phyloP scores from a whole-genome alignment of 1,284 basidiomycete species.

The Irpex rosettiformis region DNA sequence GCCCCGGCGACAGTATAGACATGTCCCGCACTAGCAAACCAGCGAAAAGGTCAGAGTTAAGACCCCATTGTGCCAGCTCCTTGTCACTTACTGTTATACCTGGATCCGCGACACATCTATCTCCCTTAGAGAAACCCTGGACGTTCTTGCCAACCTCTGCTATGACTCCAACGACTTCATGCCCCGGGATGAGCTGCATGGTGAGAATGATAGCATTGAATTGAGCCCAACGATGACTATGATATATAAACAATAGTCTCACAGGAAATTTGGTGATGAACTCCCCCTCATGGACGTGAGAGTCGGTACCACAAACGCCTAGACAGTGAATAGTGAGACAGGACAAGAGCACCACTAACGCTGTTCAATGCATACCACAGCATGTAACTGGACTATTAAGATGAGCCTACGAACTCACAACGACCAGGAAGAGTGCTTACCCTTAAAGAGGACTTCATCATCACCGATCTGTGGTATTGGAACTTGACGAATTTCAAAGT shows the following conservation, averaged over 20 bases:
- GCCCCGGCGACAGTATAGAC: slow-evolving; percentile 83
- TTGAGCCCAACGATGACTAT: background rate
- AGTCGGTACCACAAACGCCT: slow-evolving; percentile 77
- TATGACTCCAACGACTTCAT: slow-evolving; percentile 74
- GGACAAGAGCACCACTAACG: slow-evolving; percentile 2
- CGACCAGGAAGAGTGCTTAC: slow-evolving; percentile 27
- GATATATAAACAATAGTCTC: slow-evolving; percentile 19
- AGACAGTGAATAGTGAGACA: slow-evolving; percentile 16
- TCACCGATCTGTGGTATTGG: slow-evolving; percentile 60
- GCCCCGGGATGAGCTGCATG: slow-evolving; percentile 71
- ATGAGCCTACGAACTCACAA: slow-evolving; percentile 2
- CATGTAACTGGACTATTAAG: slow-evolving; percentile 34
- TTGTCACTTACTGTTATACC: slow-evolving; percentile 47
- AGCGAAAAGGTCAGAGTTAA: background rate
- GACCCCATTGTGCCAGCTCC: too few relatives aligned
- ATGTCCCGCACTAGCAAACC: slow-evolving; percentile 64
- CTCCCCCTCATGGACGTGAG: slow-evolving; percentile 76
- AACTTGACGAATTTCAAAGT: slow-evolving; percentile 61
- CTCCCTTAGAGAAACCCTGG: slow-evolving; percentile 63
- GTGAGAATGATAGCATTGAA: slow-evolving; percentile 8
- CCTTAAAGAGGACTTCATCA: slow-evolving; percentile 71
- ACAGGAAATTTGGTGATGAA: slow-evolving; percentile 77
- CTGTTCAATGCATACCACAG: slow-evolving; percentile 37
- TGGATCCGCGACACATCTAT: slow-evolving; percentile 78
- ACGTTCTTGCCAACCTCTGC: slow-evolving; percentile 72